phyloP scores from a whole-genome alignment of 805 yeast species.

The Suhomyces emberorum region DNA sequence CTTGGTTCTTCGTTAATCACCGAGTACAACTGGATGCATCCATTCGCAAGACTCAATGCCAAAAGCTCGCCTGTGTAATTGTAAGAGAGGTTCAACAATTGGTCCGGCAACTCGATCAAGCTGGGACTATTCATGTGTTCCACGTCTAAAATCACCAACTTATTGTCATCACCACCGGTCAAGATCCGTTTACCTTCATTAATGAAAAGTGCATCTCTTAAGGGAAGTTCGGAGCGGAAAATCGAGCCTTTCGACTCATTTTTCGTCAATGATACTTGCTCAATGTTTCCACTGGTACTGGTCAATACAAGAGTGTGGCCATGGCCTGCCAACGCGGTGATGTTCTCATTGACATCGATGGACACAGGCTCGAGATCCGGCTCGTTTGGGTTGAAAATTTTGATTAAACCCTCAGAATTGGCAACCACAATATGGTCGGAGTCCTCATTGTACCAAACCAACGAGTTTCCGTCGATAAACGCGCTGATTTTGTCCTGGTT shows the following conservation, averaged over 20 bases:
- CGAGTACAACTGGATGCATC: slow-evolving; percentile 54
- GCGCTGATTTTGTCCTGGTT: slow-evolving; percentile 26
- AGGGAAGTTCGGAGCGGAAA: slow-evolving; percentile 43
- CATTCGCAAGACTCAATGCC: slow-evolving; percentile 58
- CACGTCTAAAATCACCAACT: slow-evolving; percentile 46
- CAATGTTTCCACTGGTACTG: slow-evolving; percentile 43
- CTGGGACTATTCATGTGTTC: slow-evolving; percentile 28
- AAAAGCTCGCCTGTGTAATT: slow-evolving; percentile 54
- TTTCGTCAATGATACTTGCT: slow-evolving; percentile 32
- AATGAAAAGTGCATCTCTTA: slow-evolving; percentile 54
- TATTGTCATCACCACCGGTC: slow-evolving; percentile 67
- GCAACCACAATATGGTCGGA: slow-evolving; percentile 43
- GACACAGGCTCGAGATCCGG: slow-evolving; percentile 62
- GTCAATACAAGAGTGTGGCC: slow-evolving; percentile 29
- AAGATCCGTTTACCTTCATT: slow-evolving; percentile 58
- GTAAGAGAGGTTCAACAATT: slow-evolving; percentile 53
- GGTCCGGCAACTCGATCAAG: slow-evolving; percentile 47
- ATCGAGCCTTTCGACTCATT: slow-evolving; percentile 32
- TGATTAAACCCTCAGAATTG: slow-evolving; percentile 53
- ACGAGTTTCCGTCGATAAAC: slow-evolving; percentile 41
- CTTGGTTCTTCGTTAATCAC: slow-evolving; percentile 55
- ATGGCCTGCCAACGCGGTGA: slow-evolving; percentile 38
- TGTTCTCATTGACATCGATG: slow-evolving; percentile 46
- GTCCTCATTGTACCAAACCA: slow-evolving; percentile 22
- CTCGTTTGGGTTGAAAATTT: slow-evolving; percentile 45